Evolutionary conservation across 371 early-diverging fungal species (phyloP), one percentile per base, ranked within the genome.

Genomic region (Syncephalastrum sp.): DNA sequence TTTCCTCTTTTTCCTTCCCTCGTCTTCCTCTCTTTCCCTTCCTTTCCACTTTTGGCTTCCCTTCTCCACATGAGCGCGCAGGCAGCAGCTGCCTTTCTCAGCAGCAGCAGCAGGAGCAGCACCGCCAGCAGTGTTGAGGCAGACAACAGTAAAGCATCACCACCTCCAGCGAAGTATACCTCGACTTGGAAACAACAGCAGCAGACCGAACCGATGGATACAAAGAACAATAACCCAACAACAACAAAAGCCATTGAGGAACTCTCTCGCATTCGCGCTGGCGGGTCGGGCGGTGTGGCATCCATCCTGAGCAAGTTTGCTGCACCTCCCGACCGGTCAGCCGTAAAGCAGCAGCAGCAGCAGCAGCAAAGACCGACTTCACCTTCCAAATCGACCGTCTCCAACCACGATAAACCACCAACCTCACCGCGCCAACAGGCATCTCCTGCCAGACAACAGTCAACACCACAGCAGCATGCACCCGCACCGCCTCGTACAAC

Each of bases 51-150:
- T 52, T 45, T 19, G 17, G 8, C 16, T 46, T 21, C 24, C 55
- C 38, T 46, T 50, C 27, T 55, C 33, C 44, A 44, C 29, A 72
- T 76, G 77, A 71, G 77, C 38, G 73, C 73, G 33, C 71, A 72
- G 57, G 69, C 70, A 44, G 65, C 70, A 21, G 69, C 73, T 24
- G 73, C 73, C 56, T 68, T 67, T 47, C 59, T 76, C 12, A 76
- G 72, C 51, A 43, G 50, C 27, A 53, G 27, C 27, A 53, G 16
- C 23, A 29, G 21, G 38, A 51, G 24, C 16, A 23, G 53, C 16
- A 48, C 50, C 53, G 17, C 50, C 16, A 43, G 17, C n/a, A 41
- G 10, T 17, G 5, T 56, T 54, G n/a, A 60, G 41, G n/a, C 50
- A 53, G 25, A 29, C 38, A 17, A 47, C 14, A 49, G 38, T 12